These are phyloP conservation scores for Neofusicoccum parvum DNA, from an alignment of 2,329 filamentous ascomycete genomes.

Conservation along the genomic window DNA sequence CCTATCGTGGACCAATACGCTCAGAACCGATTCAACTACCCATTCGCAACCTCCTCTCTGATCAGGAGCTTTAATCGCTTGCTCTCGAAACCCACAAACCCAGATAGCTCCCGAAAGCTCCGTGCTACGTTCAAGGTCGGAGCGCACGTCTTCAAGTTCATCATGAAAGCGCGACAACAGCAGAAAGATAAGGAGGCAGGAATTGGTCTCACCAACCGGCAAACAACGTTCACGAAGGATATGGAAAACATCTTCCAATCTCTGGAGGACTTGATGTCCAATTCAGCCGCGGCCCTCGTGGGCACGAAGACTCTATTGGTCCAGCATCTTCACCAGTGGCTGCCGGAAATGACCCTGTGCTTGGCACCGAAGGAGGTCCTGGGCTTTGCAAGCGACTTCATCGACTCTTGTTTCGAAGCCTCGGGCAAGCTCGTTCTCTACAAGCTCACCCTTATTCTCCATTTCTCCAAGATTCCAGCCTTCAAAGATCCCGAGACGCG, in stretches of 20 bases:
- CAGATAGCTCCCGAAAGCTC: constrained; percentile 79
- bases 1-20: constrained; percentile 92
- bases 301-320: constrained; percentile 94
- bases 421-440: constrained; percentile 91
- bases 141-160: constrained; percentile 89
- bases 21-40: constrained; percentile 86
- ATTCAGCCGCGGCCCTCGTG: constrained; percentile 79
- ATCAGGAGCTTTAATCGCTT: constrained; percentile 84
- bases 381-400: constrained; percentile 87
- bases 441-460: constrained; percentile 89
- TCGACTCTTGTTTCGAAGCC: constrained; percentile 84
- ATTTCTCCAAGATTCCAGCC: constrained; percentile 80
- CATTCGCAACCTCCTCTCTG: constrained; percentile 85
- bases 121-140: constrained; percentile 94
- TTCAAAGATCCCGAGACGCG: constrained; percentile 80
- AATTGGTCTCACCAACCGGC: constrained; percentile 75
- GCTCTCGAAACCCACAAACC: constrained; percentile 78
- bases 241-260: constrained; percentile 86
- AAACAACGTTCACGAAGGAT: constrained; percentile 78
- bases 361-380: constrained; percentile 83
- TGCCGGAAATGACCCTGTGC: constrained; percentile 82
- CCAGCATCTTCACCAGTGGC: constrained; percentile 95
- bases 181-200: constrained; percentile 86
- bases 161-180: constrained; percentile 83
- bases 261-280: constrained; percentile 86